Evolutionary conservation across 192 early-diverging fungal genomes (phyloP), one percentile per base, ranked within the genome.

Genomic region (Coemansia aciculifera): DNA sequence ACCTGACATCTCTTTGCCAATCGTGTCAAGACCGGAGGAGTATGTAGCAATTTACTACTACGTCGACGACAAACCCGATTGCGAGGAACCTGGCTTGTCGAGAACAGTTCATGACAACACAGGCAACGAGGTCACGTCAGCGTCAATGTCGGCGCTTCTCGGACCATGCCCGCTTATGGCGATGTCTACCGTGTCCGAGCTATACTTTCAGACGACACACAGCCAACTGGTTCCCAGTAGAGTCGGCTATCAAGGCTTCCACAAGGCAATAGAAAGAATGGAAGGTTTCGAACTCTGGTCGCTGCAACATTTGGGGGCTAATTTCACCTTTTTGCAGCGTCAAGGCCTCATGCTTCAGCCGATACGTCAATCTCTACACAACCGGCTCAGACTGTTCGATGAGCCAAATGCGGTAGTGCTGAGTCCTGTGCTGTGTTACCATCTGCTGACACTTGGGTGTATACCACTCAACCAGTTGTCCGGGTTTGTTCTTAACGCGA

Each of bases 401-500:
- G 24, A 27, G 9, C 27, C 56, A 17, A 24, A 48, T 2, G 19
- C 39, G 19, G 66, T 57, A 13, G 71, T 81, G 0, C 56, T 70
- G 5, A 70, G 48, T 4, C 78, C 78, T 24, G 63, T 81, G 59
- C 67, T 81, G 11, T 74, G 39, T 44, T 75, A 52, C 52, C 59
- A 59, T 36, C 15, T 81, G 38, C 9, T 75, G 5, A 49, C 37
- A 38, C 68, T 81, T 23, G 62, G 29, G 24, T 74, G 72, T 29
- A 48, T n/a, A 4, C 36, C 8, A 10, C 17, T 69, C 12, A 15
- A 61, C 0, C 5, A 11, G 9, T 39, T 72, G 24, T 49, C 57
- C 2, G 49, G 61, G 15, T 3, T 0, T 1, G 34, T 52, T 42
- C 43, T 81, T 1, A 43, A 61, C 5, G 12, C 6, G 5, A 64